Percentiles rank a stretch among this genome's conserved stretches.
Evolutionary conservation across 2,329 filamentous ascomycete species (phyloP).

Genomic region (Calonectria montana): DNA sequence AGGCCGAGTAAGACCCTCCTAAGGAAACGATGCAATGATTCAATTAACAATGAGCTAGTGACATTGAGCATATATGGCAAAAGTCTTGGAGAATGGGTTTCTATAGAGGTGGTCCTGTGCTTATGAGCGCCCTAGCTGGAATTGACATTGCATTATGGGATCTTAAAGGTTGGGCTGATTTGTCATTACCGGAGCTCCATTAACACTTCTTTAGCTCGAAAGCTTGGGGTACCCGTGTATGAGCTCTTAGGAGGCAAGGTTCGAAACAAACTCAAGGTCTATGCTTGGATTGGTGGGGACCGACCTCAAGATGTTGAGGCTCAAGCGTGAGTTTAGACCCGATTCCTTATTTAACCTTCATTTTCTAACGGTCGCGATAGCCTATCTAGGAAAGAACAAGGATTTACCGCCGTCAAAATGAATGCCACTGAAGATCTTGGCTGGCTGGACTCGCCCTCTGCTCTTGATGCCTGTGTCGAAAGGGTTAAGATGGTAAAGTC

Average conservation of each 20-base stretch:
- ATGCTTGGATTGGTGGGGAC: conserved; percentile 84
- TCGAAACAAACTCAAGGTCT: conserved; percentile 76
- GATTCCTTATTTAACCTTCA: neutral
- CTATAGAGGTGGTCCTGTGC: conserved; percentile 81
- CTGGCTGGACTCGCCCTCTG: conserved; percentile 79
- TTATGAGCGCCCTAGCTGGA: conserved; percentile 82
- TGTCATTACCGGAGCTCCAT: accelerated
- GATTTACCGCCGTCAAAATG: conserved; percentile 79
- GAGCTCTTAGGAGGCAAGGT: conserved; percentile 81
- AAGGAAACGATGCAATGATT: accelerated
- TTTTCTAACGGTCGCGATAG: conserved; percentile 46
- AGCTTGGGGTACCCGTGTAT: conserved; percentile 74
- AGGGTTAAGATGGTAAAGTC: conserved; percentile 76
- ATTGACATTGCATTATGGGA: conserved; percentile 87
- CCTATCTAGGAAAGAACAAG: conserved; percentile 65
- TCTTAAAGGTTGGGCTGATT: conserved; percentile 64
- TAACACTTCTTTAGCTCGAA: conserved; percentile 49
- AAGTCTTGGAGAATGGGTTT: conserved; percentile 77
- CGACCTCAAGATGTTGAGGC: conserved; percentile 73
- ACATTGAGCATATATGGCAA: conserved; percentile 87
- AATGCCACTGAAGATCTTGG: conserved; percentile 81
- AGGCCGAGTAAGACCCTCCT: conserved; percentile 69
- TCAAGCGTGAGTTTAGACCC: conserved; percentile 62
- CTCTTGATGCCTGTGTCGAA: conserved; percentile 72
- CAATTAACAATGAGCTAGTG: conserved; percentile 53